Evolutionary conservation across 2,329 filamentous ascomycete species (phyloP), one percentile per base, ranked within the genome.

Genomic region (Basipetospora chlamydospora): DNA sequence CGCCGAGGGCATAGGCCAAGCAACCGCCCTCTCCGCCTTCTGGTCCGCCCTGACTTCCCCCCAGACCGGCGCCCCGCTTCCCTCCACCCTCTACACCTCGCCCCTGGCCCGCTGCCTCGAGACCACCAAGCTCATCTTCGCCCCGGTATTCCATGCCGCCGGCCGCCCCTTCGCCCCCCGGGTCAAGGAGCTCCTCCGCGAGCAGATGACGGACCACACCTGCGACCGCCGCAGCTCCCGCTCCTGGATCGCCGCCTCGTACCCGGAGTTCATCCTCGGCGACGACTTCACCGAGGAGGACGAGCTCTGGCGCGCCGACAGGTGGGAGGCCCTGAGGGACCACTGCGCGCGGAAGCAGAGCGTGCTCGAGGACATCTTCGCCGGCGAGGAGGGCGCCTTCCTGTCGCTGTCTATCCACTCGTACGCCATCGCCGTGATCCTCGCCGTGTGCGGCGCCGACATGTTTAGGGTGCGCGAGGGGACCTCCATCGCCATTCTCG

Each of bases 131-230:
- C 49, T 69, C 3, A 65, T 67, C 5, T 77, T 70, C 45, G 46
- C 49, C 0, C 58, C 57, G 1, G 49, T 75, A 6, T 45, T 53
- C 37, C 38, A 44, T 10, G 41, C 44, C 34, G 55, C 38, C 43
- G 64, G 26, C 50, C 47, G 44, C 9, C 55, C 57, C 0, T 73
- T 72, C 42, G 53, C 49, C 5, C 70, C 71, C 0, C 53, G 62
- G 2, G 52, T 79, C 46, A 76, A 73, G 47, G 73, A 78, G 40
- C 49, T 64, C 4, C 56, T 77, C 11, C 60, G 75, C 15, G 74
- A 80, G 49, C 64, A 67, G 3, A 61, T 74, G 39, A 73, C 68
- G 7, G 58, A 66, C 37, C 73, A 78, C 48, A 77, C 72, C 0
- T 79, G 74, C 48, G 73, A 79, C 49, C 61, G 67, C 12, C 60